Percentiles rank a stretch among this genome's conserved stretches.
Evolutionary conservation across 2,329 filamentous ascomycete genomes (phyloP).

Genomic region (Pestalotiopsis sp.): DNA sequence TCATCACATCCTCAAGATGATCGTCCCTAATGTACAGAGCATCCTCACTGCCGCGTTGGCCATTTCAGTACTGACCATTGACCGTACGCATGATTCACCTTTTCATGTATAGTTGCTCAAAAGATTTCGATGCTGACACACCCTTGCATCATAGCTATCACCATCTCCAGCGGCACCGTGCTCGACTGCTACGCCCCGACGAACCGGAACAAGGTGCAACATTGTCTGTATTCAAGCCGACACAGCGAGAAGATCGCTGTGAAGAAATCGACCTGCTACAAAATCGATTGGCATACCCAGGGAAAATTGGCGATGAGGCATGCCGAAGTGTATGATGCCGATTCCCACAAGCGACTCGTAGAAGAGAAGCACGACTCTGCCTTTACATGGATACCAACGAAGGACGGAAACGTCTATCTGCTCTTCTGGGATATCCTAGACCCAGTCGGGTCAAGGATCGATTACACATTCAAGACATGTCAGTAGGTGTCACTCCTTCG

Average conservation of each 20-base stretch:
- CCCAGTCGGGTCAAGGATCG: slow-evolving; percentile 39
- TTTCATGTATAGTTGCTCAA: not conserved
- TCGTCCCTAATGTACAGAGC: slow-evolving; percentile 30
- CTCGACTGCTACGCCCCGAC: slow-evolving; percentile 34
- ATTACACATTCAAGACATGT: slow-evolving; percentile 43
- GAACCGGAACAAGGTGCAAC: no score
- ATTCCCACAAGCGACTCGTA: slow-evolving; percentile 34
- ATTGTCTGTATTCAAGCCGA: no score
- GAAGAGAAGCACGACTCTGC: slow-evolving; percentile 49
- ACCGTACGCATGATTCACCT: slow-evolving; percentile 22
- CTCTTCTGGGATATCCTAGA: slow-evolving; percentile 38
- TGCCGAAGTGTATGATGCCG: slow-evolving; percentile 39
- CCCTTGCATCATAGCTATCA: slow-evolving; percentile 22
- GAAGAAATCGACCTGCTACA: slow-evolving; percentile 40
- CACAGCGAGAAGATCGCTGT: slow-evolving; percentile 21
- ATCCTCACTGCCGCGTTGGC: slow-evolving; percentile 31
- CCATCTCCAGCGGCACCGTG: slow-evolving; percentile 36
- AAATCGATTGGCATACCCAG: slow-evolving; percentile 43
- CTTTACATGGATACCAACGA: slow-evolving; percentile 47
- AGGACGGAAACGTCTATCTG: slow-evolving; percentile 33
- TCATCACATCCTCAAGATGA: slow-evolving; percentile 21
- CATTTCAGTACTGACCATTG: slow-evolving; percentile 23
- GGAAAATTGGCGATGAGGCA: slow-evolving; percentile 43
- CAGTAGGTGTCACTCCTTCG: not conserved
- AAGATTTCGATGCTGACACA: not conserved